phyloP scores from a whole-genome alignment of 331 rosid genomes.

The Spiraea crenata region DNA sequence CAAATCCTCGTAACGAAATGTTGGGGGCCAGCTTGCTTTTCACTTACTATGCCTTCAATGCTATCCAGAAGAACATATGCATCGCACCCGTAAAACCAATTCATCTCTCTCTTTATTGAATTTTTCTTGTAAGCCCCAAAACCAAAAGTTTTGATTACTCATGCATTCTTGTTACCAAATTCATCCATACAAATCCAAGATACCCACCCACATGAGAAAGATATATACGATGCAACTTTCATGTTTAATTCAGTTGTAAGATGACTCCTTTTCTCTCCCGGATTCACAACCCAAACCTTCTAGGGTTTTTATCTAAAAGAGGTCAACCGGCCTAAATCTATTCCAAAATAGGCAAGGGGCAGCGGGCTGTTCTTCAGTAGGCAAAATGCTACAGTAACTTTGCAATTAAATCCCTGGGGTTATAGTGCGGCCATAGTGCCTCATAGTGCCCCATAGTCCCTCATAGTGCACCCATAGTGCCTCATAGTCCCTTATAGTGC shows the following conservation, averaged over 20 bases:
- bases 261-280: background rate
- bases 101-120: background rate
- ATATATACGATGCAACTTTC: background rate
- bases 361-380: too few species aligned
- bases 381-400: too few species aligned
- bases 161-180: too few species aligned
- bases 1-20: constrained; percentile 67
- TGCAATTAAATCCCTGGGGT: too few species aligned
- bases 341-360: too few species aligned
- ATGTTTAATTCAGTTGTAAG: background rate
- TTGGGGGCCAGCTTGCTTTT: constrained; percentile 75
- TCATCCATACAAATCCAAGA: background rate
- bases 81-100: constrained; percentile 71
- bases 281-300: too few species aligned
- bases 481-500: too few species aligned
- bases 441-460: too few species aligned
- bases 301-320: too few species aligned
- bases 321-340: too few species aligned
- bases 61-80: constrained; percentile 80
- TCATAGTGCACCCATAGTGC: too few species aligned
- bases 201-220: constrained; percentile 9
- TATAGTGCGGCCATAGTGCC: too few species aligned
- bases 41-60: constrained; percentile 61
- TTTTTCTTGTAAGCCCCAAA: background rate
- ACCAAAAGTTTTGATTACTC: background rate